Base-by-base conservation (phyloP, 2,329 filamentous ascomycete species). In the Cadophora malorum region DNA sequence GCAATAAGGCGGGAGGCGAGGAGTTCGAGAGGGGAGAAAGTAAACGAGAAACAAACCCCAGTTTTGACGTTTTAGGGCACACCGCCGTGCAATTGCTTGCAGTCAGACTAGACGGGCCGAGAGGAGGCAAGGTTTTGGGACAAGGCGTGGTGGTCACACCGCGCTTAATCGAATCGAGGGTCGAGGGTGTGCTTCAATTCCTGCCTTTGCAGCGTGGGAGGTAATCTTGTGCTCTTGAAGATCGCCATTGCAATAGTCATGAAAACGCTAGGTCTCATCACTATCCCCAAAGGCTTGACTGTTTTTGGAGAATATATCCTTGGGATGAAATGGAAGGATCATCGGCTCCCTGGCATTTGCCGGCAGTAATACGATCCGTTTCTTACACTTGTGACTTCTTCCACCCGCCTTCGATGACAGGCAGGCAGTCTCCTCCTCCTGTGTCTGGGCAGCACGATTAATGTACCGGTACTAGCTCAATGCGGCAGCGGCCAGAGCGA, bases 311-410 rank as follows among this genome's bases (percentile, higher is more conserved):
- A 61, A 25, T 23, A 62, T 38, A 16, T 65, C 50, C 38, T 50
- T 50, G 9, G 47, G 49, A 63, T 58, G 38, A 45, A 63, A 23
- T 21, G 58, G 38, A 28, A 53, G 31, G 49, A 38, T 55, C 47
- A 28, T 21, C 59, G 41, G 61, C 49, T 55, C 38, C 50, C 63
- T 66, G 45, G 38, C 49, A 68, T 67, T 58, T 71, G 65, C 72
- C 72, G 70, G 70, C 65, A 70, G 64, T 63, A 68, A 67, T 68
- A 64, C 65, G 67, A 66, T 67, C 58, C 61, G 61, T 66, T 65
- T 63, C 56, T 65, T 62, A 64, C 64, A 41, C 59, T 67, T 50
- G 28, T 28, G 28, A 28, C 28, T 28, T 28, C 28, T 28, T 5
- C 28, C 41, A 21, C 28, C 59, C 41, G 59, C 41, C 38, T 61